phyloP scores from a whole-genome alignment of 2,329 filamentous ascomycete genomes.

The Microcera coccophila region DNA sequence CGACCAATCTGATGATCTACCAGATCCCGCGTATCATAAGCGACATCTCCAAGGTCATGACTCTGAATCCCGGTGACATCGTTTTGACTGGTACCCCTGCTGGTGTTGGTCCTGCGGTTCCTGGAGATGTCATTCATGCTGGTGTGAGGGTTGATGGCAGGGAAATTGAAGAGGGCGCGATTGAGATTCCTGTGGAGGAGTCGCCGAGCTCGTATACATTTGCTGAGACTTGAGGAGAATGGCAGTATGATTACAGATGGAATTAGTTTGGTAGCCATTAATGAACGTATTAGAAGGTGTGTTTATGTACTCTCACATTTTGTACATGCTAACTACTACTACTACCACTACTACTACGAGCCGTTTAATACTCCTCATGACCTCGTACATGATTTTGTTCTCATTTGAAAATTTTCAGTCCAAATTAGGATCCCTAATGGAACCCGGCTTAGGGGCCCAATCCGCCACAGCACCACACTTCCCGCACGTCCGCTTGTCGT shows the following conservation, averaged over 20 bases:
- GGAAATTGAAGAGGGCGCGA: slow-evolving; percentile 78
- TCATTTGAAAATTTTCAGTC: too few species aligned
- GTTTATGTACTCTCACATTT: not conserved
- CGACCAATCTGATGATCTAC: slow-evolving; percentile 92
- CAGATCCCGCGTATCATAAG: slow-evolving; percentile 80
- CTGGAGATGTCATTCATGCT: slow-evolving; percentile 83
- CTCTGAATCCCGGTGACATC: slow-evolving; percentile 85
- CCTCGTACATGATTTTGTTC: not conserved
- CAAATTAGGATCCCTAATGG: slow-evolving; percentile 58
- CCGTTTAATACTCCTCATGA: not conserved
- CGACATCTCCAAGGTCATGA: slow-evolving; percentile 94
- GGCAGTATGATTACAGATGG: not conserved
- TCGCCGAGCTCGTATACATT: slow-evolving; percentile 75
- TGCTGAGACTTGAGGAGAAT: slow-evolving; percentile 51
- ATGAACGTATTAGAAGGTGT: not conserved
- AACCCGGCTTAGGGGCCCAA: slow-evolving; percentile 58
- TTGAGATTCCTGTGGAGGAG: slow-evolving; percentile 81
- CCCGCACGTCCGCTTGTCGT: slow-evolving; percentile 68
- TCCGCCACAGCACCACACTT: slow-evolving; percentile 74
- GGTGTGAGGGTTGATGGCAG: slow-evolving; percentile 75
- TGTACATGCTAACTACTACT: not conserved
- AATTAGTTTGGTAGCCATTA: not conserved
- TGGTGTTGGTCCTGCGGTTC: slow-evolving; percentile 80
- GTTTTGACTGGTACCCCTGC: slow-evolving; percentile 96
- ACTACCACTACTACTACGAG: slow-evolving; percentile 2